Evolutionary conservation across 495 filamentous ascomycete genomes (phyloP).

Genomic region (Aspergillus funiculosus): DNA sequence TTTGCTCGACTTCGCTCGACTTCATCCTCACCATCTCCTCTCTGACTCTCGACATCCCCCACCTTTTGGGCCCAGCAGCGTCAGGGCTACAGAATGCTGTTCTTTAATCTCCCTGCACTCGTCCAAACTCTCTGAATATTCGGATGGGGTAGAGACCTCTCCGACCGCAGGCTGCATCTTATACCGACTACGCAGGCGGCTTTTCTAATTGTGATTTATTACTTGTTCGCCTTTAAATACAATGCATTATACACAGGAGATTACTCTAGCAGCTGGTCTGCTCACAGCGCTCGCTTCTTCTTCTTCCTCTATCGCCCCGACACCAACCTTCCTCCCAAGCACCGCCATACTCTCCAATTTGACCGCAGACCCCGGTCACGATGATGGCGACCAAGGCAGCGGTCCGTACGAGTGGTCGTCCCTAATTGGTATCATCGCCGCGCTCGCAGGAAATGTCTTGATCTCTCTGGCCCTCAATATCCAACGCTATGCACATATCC

Average conservation of each 20-base stretch:
- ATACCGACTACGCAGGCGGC: background rate
- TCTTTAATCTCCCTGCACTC: constrained; percentile 7
- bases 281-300: constrained; percentile 28
- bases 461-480: constrained; percentile 95
- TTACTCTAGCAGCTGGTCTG: constrained; percentile 24
- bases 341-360: constrained; percentile 12
- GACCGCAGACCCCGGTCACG: constrained; percentile 14
- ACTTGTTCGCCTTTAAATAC: constrained; percentile 2
- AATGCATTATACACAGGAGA: constrained; percentile 19
- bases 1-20: background rate
- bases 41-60: background rate
- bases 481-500: constrained; percentile 90
- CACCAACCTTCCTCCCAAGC: constrained; percentile 17
- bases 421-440: constrained; percentile 87
- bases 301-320: constrained; percentile 22
- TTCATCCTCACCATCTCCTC: background rate
- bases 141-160: constrained; percentile 3
- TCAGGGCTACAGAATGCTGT: constrained; percentile 10
- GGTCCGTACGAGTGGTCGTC: constrained; percentile 76
- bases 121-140: background rate
- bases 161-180: background rate
- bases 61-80: background rate
- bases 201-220: constrained; percentile 1
- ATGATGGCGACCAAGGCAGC: constrained; percentile 36
- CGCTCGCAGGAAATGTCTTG: constrained; percentile 83